A percentile compares a stretch with the other conserved stretches of the same genome.
phyloP scores from a whole-genome alignment of 768 basidiomycete genomes.

The Favolaschia claudopus region DNA sequence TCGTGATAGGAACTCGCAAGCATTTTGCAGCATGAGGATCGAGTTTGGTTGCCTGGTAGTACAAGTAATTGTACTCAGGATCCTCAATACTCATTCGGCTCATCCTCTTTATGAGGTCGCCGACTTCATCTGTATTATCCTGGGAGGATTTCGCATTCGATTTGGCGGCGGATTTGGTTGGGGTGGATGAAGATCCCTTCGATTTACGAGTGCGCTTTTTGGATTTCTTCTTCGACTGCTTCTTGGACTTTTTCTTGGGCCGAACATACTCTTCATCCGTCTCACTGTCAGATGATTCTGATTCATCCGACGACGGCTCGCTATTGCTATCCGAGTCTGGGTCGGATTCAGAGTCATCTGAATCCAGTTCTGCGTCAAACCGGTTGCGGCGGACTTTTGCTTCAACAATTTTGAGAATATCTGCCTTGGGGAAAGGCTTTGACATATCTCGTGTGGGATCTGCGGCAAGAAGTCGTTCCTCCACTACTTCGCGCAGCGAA shows the following conservation, averaged over 20 bases:
- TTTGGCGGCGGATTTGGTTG: neutral
- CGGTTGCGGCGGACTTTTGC: neutral
- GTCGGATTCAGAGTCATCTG: neutral
- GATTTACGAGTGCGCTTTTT: neutral
- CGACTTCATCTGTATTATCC: neutral
- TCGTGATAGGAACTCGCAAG: neutral
- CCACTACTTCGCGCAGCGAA: neutral
- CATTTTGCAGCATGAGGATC: constrained; percentile 9
- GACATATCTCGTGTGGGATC: constrained; percentile 4
- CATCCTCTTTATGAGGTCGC: neutral
- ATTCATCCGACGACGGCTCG: too few species aligned
- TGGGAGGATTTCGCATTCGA: neutral
- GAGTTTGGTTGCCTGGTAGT: constrained; percentile 1
- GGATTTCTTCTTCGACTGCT: neutral
- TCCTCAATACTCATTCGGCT: neutral
- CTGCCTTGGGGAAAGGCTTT: neutral
- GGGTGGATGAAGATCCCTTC: neutral
- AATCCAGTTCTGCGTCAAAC: neutral
- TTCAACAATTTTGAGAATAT: neutral
- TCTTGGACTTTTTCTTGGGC: neutral
- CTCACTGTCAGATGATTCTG: too few species aligned
- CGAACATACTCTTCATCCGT: neutral
- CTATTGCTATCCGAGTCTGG: neutral
- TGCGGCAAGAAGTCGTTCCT: neutral
- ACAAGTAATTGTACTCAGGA: constrained; percentile 4